Evolutionary conservation across 257 asterid species (phyloP), one percentile per base, ranked within the genome.

Genomic region (Parsonsia alboflavescens): DNA sequence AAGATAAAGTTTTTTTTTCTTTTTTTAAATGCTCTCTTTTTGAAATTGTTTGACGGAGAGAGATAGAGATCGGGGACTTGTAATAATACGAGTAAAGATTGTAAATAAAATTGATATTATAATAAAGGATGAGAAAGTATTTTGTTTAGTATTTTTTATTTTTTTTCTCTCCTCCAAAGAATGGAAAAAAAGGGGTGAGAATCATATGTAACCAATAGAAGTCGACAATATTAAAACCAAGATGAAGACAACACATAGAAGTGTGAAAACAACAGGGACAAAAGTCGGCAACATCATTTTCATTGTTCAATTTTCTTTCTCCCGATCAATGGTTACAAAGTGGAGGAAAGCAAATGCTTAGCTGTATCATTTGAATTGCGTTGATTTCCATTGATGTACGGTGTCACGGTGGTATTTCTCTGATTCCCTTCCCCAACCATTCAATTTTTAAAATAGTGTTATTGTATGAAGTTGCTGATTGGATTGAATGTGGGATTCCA

Each of bases 201-300:
- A 65, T n/a, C 70, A 64, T 15, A 7, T 62, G 5, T 41, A 26
- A 36, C 57, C 72, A 68, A 68, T 26, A 17, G 59, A 68, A 68
- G 56, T 2, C 6, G 50, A 65, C 45, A 22, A 68, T 46, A 22
- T 24, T n/a, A 68, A 68, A 48, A 68, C 22, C 8, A 48, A 19
- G 3, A 10, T 26, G 61, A 26, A 19, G 33, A 7, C 61, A 49
- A 26, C 15, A 45, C 24, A 13, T 69, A 50, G 24, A 54, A 69
- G 73, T 65, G 70, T 48, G 73, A 69, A 69, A 69, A 59, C 73
- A 69, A 69, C 73, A 15, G 15, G 6, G 73, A 69, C 59, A 69
- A 30, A 28, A 49, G 58, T 69, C 48, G 73, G 61, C 73, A 69
- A 26, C 45, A 48, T 46, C 73, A 9, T 46, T 69, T 69, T 69